Evolutionary conservation across 2,329 filamentous ascomycete species (phyloP).

Genomic region (Aspergillus versicolor): DNA sequence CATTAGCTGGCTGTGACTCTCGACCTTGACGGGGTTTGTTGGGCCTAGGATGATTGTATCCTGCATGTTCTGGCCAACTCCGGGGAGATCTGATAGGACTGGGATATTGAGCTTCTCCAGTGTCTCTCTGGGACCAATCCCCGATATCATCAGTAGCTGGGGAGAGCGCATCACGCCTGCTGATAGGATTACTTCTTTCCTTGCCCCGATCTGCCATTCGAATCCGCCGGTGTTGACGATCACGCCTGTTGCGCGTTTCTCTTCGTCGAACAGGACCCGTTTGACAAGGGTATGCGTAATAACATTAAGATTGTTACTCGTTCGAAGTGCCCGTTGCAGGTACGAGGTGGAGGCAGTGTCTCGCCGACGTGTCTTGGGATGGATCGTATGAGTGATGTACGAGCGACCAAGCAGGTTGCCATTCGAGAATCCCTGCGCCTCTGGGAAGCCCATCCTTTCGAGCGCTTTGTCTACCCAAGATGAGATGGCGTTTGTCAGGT

Average conservation of each 20-base stretch:
- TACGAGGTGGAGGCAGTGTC: neutral
- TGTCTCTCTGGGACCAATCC: slow-evolving; percentile 42
- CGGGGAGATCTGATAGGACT: slow-evolving; percentile 28
- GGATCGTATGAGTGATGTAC: neutral
- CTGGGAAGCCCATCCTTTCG: neutral
- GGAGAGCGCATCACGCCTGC: slow-evolving; percentile 56
- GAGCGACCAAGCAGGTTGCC: neutral
- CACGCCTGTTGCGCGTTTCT: neutral
- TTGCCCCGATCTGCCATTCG: neutral
- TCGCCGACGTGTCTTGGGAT: neutral
- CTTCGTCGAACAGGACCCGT: neutral
- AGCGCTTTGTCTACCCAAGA: neutral
- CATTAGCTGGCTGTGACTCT: slow-evolving; percentile 20
- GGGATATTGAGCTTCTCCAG: slow-evolving; percentile 27
- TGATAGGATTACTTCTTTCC: slow-evolving; percentile 50
- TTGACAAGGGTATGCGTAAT: neutral
- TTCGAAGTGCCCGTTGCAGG: neutral
- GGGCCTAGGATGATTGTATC: slow-evolving; percentile 34
- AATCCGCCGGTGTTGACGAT: neutral
- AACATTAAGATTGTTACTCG: neutral
- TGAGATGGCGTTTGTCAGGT: neutral
- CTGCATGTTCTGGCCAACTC: slow-evolving; percentile 40
- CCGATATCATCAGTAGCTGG: slow-evolving; percentile 54
- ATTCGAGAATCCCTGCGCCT: neutral
- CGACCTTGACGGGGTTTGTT: slow-evolving; percentile 27